phyloP scores from a whole-genome alignment of 2,329 filamentous ascomycete species.

The Tolypocladium nubicola region DNA sequence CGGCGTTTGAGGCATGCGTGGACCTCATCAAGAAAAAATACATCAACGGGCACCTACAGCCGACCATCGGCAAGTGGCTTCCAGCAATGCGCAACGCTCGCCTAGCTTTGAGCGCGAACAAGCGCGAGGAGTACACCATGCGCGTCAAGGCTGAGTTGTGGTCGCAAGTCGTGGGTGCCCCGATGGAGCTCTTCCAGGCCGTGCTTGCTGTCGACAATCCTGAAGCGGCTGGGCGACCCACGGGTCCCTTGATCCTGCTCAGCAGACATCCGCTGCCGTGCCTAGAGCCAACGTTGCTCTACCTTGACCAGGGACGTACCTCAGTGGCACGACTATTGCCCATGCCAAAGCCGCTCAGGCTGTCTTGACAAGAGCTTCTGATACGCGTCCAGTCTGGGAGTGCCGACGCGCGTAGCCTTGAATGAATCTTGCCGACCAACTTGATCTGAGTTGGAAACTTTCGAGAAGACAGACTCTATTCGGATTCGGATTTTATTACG shows the following conservation, averaged over 20 bases:
- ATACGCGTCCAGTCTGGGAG: too few relatives aligned
- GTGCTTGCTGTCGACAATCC: constrained; percentile 49
- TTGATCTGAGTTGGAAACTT: too few relatives aligned
- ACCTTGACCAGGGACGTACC: constrained; percentile 51
- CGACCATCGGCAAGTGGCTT: constrained; percentile 59
- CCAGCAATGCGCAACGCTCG: constrained; percentile 78
- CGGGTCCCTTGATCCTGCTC: constrained; percentile 58
- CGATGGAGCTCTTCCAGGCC: constrained; percentile 48
- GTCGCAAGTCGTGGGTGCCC: constrained; percentile 32
- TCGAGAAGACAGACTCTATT: too few relatives aligned
- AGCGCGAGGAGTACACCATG: constrained; percentile 65
- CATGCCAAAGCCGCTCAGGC: constrained; percentile 29
- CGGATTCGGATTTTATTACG: too few relatives aligned
- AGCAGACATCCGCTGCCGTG: constrained; percentile 55
- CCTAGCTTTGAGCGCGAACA: constrained; percentile 71
- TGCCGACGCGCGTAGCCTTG: too few relatives aligned
- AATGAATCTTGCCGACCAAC: too few relatives aligned
- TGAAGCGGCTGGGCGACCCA: constrained; percentile 43
- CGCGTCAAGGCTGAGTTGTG: constrained; percentile 69
- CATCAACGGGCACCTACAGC: constrained; percentile 64
- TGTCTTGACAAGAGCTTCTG: too few relatives aligned
- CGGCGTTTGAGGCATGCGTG: constrained; percentile 75
- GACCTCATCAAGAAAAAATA: constrained; percentile 54
- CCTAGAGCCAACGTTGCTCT: constrained; percentile 61
- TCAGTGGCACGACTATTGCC: constrained; percentile 45